Percentiles rank a stretch among this genome's conserved stretches.
Evolutionary conservation across 1,139 yeast genomes (phyloP).

Genomic region (Candida freyschussii): DNA sequence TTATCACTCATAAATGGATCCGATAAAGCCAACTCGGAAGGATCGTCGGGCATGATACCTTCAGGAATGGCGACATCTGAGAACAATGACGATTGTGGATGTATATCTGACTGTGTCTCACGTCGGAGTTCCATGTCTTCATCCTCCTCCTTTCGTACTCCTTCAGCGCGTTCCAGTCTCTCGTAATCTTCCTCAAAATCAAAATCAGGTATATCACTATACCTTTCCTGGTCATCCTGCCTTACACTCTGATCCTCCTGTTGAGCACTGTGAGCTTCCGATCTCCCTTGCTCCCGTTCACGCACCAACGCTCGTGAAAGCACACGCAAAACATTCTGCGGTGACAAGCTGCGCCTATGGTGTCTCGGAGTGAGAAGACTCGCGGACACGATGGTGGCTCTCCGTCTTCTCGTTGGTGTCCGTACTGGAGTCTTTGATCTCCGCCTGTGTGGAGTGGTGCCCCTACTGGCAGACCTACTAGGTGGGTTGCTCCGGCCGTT

Average conservation of each 20-base stretch:
- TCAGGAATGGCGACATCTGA: constrained; percentile 25
- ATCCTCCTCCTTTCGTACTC: constrained; percentile 3
- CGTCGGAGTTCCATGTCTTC: constrained; percentile 1
- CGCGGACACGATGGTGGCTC: constrained; percentile 23
- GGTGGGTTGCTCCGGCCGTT: constrained; percentile 8
- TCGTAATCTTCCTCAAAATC: constrained; percentile 7
- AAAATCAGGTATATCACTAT: constrained; percentile 1
- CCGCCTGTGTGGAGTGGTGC: constrained; percentile 16
- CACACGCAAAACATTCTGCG: constrained; percentile 18
- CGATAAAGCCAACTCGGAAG: constrained; percentile 2
- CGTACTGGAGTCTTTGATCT: constrained; percentile 20
- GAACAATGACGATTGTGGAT: constrained; percentile 5
- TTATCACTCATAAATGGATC: constrained; percentile 9
- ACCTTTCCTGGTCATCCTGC: not conserved
- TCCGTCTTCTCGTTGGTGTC: constrained; percentile 23
- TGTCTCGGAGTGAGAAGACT: constrained; percentile 22
- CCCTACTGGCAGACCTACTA: constrained; percentile 7
- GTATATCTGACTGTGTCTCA: constrained; percentile 2
- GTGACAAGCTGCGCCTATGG: constrained; percentile 18
- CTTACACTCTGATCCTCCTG: not conserved
- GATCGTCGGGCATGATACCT: constrained; percentile 21
- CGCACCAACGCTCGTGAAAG: constrained; percentile 20
- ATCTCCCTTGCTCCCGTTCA: constrained; percentile 7
- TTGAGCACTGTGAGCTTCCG: too few relatives aligned
- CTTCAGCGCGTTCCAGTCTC: constrained; percentile 1